A percentile compares a stretch with the other conserved stretches of the same genome.
Evolutionary conservation across 2,329 filamentous ascomycete genomes (phyloP).

Genomic region (Claviceps sp.): DNA sequence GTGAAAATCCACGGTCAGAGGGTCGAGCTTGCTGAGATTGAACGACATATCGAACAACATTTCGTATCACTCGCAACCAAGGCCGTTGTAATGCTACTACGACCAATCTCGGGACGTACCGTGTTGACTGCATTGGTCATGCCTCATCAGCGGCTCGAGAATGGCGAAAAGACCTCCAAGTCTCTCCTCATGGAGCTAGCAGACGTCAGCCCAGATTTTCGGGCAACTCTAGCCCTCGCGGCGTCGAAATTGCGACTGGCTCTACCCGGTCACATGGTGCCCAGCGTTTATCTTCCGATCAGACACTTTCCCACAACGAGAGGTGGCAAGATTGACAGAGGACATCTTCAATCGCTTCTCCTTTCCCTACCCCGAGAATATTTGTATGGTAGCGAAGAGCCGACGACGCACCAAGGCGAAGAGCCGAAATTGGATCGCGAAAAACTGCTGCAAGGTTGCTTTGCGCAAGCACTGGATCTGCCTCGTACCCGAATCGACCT

Average conservation of each 20-base stretch:
- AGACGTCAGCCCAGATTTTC: background rate
- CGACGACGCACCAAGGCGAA: background rate
- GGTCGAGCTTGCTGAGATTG: conserved; percentile 26
- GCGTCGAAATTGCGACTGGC: background rate
- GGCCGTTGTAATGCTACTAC: background rate
- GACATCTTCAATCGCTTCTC: background rate
- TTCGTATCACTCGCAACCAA: background rate
- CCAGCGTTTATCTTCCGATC: background rate
- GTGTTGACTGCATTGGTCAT: too few species aligned
- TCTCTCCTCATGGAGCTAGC: background rate
- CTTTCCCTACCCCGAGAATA: background rate
- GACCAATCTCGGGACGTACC: too few species aligned
- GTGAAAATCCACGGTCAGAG: conserved; percentile 42
- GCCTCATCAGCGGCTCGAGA: background rate
- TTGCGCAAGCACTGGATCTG: conserved; percentile 11
- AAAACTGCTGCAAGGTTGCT: background rate
- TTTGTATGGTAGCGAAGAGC: background rate
- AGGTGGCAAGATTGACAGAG: background rate
- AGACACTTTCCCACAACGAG: background rate
- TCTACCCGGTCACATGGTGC: background rate
- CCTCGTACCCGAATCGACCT: conserved; percentile 13
- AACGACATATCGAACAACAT: conserved; percentile 1
- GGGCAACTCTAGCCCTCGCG: background rate
- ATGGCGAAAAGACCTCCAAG: background rate
- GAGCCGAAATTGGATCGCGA: background rate